Evolutionary conservation across 2,329 filamentous ascomycete genomes (phyloP), one percentile per base, ranked within the genome.

Genomic region (Davidsoniella virescens): DNA sequence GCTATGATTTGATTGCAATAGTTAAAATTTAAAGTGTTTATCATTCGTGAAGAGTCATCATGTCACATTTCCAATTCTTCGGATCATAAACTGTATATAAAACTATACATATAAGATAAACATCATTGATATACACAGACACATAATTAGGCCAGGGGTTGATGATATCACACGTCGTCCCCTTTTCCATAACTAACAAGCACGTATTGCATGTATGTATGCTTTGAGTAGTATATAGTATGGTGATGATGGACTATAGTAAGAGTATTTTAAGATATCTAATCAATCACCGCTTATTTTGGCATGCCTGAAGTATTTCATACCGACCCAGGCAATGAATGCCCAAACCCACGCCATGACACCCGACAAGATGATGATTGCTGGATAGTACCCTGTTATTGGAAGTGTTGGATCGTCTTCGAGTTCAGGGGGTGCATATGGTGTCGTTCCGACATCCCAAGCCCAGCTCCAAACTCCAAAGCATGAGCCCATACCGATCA

Each of bases 321-420:
- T 96, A 20, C 92, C 92, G 45, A 96, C 82, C 92, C 92, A 98
- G 9, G 93, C 92, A 52, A 93, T 81, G 10, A 94, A 79, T 16
- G 96, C 92, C 92, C 92, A 98, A 5, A 96, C 87, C 92, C 92
- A 98, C 16, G 88, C 87, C 85, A 98, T 95, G 25, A 98, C 85
- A 44, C 81, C 82, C 3, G 90, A 95, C n/a, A 25, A 20, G 52
- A 96, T 92, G 56, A 96, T 84, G 59, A 98, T 68, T 9, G 88
- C 87, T 20, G 92, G 92, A 66, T 98, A 98, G 65, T 98, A 98
- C 8, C 93, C 92, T 9, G 93, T 85, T 59, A 98, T 94, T 2
- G 92, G 92, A 58, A 98, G 66, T 2, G 90, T 96, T 5, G 84
- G 82, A 65, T 98, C 92, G 64, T 96, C 87, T 64, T 95, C 88